phyloP scores from a whole-genome alignment of 1,284 basidiomycete species.

The Rhodofomes roseus region DNA sequence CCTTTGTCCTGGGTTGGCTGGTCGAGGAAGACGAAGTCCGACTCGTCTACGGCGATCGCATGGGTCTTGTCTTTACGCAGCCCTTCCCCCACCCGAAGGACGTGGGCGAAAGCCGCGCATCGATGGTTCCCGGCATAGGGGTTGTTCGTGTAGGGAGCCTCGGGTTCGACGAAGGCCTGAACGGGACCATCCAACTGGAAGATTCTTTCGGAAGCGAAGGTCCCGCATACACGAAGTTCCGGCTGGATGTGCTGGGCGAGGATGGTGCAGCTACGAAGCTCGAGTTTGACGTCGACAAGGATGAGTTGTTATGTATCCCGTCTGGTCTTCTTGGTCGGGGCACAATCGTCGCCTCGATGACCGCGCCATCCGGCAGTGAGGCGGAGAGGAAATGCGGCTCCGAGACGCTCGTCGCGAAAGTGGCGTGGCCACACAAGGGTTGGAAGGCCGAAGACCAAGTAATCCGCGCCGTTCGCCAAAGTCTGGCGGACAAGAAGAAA shows the following conservation, averaged over 20 bases:
- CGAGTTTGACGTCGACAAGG: not conserved
- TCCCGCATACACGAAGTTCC: not conserved
- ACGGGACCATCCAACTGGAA: too few relatives aligned
- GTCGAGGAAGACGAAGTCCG: not conserved
- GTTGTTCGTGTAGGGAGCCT: too few relatives aligned
- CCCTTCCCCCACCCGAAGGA: not conserved
- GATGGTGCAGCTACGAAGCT: not conserved
- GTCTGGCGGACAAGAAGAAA: not conserved
- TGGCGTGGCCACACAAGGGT: not conserved
- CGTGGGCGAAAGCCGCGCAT: too few relatives aligned
- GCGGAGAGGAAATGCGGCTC: too few relatives aligned
- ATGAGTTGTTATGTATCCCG: not conserved
- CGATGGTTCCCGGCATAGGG: too few relatives aligned
- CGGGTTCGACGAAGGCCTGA: too few relatives aligned
- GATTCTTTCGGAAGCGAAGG: not conserved
- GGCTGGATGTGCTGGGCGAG: not conserved
- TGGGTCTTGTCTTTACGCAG: not conserved
- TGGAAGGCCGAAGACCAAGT: not conserved
- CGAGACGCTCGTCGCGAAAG: not conserved
- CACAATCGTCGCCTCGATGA: constrained; percentile 4
- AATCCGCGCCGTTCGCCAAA: not conserved
- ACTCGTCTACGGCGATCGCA: not conserved
- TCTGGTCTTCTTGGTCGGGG: not conserved
- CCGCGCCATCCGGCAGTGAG: not conserved
- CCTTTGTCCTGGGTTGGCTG: not conserved